These are phyloP conservation scores for Ascomycota sp. DNA, from an alignment of 2,329 filamentous ascomycete genomes.

Conservation along the genomic window DNA sequence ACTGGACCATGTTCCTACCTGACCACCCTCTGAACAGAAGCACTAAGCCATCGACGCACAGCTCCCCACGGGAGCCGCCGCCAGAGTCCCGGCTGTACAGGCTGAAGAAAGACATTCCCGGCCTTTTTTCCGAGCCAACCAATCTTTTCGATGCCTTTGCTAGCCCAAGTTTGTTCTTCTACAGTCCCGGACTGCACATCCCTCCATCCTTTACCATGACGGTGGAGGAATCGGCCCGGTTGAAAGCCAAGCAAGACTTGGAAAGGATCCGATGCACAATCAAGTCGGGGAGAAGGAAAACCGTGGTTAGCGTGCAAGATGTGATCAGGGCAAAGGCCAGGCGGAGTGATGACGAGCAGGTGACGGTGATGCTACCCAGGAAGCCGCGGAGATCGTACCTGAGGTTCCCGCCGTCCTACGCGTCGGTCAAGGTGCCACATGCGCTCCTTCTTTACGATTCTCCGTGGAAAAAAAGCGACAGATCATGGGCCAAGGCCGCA, in stretches of 20 bases:
- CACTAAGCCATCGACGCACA: not conserved
- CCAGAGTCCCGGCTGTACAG: slow-evolving; percentile 16
- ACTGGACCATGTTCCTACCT: slow-evolving; percentile 41
- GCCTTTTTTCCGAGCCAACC: slow-evolving; percentile 26
- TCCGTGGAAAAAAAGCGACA: not conserved
- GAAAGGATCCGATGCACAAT: too few relatives aligned
- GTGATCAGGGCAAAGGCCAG: too few relatives aligned
- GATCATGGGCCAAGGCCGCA: slow-evolving; percentile 5
- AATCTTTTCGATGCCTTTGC: slow-evolving; percentile 39
- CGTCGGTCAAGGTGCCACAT: slow-evolving; percentile 27
- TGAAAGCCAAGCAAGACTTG: too few relatives aligned
- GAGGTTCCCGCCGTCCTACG: slow-evolving; percentile 25
- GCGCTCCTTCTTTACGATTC: slow-evolving; percentile 26
- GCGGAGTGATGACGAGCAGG: not conserved
- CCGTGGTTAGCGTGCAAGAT: too few relatives aligned
- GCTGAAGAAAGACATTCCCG: slow-evolving; percentile 14
- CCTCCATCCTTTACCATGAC: slow-evolving; percentile 23
- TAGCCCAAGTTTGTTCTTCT: slow-evolving; percentile 37
- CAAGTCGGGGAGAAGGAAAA: too few relatives aligned
- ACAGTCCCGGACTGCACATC: slow-evolving; percentile 24
- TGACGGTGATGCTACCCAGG: slow-evolving; percentile 7
- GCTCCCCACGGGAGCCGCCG: slow-evolving; percentile 4
- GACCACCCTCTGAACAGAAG: slow-evolving; percentile 24
- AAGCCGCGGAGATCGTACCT: slow-evolving; percentile 20
- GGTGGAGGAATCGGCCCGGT: too few relatives aligned